Evolutionary conservation across 768 basidiomycete genomes (phyloP).

Genomic region (Ramaria rubella): DNA sequence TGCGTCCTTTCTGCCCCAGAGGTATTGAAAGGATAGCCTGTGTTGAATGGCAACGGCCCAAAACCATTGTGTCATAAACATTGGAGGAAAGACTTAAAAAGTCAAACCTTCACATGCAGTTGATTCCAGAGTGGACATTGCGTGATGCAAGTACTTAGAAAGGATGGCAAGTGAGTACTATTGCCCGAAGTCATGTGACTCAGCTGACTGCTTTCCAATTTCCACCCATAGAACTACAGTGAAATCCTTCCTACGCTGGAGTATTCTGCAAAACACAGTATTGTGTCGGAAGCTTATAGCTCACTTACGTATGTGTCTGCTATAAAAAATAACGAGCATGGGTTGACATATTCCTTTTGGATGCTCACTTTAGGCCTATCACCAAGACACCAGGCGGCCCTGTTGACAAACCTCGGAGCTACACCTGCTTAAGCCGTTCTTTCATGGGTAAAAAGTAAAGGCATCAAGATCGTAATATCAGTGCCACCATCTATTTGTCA

Average conservation of each 20-base stretch:
- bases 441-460: slow-evolving; percentile 67
- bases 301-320: slow-evolving; percentile 44
- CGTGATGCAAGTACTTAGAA: too few relatives aligned
- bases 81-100: too few relatives aligned
- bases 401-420: slow-evolving; percentile 46
- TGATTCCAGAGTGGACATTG: too few relatives aligned
- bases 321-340: neutral
- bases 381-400: slow-evolving; percentile 55
- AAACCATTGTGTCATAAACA: too few relatives aligned
- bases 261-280: slow-evolving; percentile 48
- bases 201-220: slow-evolving; percentile 44
- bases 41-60: too few relatives aligned
- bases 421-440: slow-evolving; percentile 62
- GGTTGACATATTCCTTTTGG: neutral
- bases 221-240: slow-evolving; percentile 65
- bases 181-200: too few relatives aligned
- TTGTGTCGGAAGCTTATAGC: slow-evolving; percentile 69
- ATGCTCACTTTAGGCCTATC: slow-evolving; percentile 61
- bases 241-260: slow-evolving; percentile 49
- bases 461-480: slow-evolving; percentile 58
- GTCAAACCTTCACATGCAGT: too few relatives aligned
- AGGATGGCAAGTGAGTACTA: too few relatives aligned
- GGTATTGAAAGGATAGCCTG: too few relatives aligned
- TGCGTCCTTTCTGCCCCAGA: too few relatives aligned
- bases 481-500: slow-evolving; percentile 9